Evolutionary conservation across 805 yeast genomes (phyloP).

Genomic region (Suhomyces vadensis): DNA sequence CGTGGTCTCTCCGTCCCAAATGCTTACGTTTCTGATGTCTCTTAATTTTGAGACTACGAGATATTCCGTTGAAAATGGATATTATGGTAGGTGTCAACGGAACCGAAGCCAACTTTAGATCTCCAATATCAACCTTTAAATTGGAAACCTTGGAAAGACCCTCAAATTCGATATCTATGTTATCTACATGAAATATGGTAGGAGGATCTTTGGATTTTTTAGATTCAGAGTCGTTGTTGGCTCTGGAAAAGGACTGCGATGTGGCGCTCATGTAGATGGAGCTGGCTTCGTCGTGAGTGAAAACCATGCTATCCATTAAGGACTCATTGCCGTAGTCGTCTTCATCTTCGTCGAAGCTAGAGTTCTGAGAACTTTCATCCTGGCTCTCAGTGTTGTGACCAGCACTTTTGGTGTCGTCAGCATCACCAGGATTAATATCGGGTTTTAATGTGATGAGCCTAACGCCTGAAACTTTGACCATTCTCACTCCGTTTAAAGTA

Average conservation of each 20-base stretch:
- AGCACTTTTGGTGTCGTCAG: neutral
- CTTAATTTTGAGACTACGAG: slow-evolving; percentile 36
- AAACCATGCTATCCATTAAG: slow-evolving; percentile 58
- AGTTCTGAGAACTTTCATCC: neutral
- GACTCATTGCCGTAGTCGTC: slow-evolving; percentile 32
- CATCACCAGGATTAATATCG: slow-evolving; percentile 31
- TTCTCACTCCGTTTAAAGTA: slow-evolving; percentile 50
- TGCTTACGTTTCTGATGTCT: slow-evolving; percentile 29
- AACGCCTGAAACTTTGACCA: slow-evolving; percentile 41
- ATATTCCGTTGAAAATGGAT: slow-evolving; percentile 38
- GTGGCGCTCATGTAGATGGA: slow-evolving; percentile 84
- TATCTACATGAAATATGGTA: slow-evolving; percentile 34
- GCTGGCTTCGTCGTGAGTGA: slow-evolving; percentile 67
- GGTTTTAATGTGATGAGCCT: slow-evolving; percentile 44
- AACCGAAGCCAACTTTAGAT: slow-evolving; percentile 43
- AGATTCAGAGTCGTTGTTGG: neutral
- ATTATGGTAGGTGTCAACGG: slow-evolving; percentile 44
- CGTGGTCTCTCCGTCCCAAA: slow-evolving; percentile 2
- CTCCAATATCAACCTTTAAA: slow-evolving; percentile 40
- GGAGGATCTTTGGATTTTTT: slow-evolving; percentile 14
- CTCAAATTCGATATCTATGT: slow-evolving; percentile 45
- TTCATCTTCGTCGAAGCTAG: slow-evolving; percentile 5
- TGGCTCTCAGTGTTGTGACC: neutral
- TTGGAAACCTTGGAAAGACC: slow-evolving; percentile 42
- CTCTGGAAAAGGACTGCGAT: slow-evolving; percentile 44